Evolutionary conservation across 169 alveolate species (phyloP).

Genomic region (Plasmodium coatneyi): DNA sequence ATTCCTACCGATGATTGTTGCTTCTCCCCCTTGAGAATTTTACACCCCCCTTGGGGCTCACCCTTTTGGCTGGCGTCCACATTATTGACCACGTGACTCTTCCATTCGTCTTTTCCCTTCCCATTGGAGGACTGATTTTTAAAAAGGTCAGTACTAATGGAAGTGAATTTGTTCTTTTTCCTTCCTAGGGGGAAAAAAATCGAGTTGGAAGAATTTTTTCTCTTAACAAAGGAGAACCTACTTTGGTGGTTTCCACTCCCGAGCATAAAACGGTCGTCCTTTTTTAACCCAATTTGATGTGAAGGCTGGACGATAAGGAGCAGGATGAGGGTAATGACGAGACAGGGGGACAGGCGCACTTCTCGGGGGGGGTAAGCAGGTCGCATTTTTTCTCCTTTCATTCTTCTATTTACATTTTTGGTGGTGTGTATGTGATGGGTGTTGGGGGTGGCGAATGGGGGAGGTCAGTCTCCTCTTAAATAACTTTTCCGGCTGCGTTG

Average conservation of each 20-base stretch:
- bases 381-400: slow-evolving; percentile 93
- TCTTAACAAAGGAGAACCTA: neutral
- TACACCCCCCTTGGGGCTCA: neutral
- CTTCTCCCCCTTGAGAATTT: neutral
- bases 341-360: slow-evolving; percentile 2
- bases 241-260: neutral
- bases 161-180: slow-evolving; percentile 2
- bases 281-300: neutral
- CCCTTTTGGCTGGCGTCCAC: neutral
- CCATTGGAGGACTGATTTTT: neutral
- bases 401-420: slow-evolving; percentile 89
- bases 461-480: neutral
- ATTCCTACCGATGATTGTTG: neutral
- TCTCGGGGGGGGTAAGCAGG: slow-evolving; percentile 80
- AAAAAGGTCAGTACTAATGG: neutral
- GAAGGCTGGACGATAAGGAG: neutral
- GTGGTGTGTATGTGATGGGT: neutral
- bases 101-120: neutral
- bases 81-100: neutral
- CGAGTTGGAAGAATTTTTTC: neutral
- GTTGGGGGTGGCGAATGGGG: neutral
- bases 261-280: neutral
- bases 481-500: neutral
- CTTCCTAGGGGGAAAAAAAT: slow-evolving; percentile 1
- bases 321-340: neutral